Evolutionary conservation across 768 basidiomycete species (phyloP), one percentile per base, ranked within the genome.

Genomic region (Boletus fagicola): DNA sequence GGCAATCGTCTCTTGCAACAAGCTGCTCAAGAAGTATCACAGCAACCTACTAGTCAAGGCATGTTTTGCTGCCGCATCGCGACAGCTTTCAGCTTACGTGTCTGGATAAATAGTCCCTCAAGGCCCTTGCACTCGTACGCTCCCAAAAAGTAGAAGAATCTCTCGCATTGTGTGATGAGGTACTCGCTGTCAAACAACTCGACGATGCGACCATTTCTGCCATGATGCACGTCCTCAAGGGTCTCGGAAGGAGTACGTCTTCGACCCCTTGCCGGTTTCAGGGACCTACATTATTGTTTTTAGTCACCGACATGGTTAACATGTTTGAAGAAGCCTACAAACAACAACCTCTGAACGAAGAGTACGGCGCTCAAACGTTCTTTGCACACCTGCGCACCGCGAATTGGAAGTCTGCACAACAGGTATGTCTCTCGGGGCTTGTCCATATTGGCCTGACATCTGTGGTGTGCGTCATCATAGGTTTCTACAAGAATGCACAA

Each of bases 301-400:
- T 49, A 84, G 91, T 90, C 72, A 82, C 83, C 58, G 92, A 94
- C 72, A 85, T 88, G 77, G 82, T 92, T 43, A 78, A 78, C 10
- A 91, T 94, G 87, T 93, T 88, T 65, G 92, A 93, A 59, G 86
- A 90, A 49, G 92, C 92, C 2, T 92, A 82, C 76, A 92, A 88
- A 71, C 84, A 86, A 59, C 84, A 89, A 57, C 92, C 92, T 20
- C 65, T 72, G 5, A 92, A 91, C 65, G 92, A 94, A 68, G 92
- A 94, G 59, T 83, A 92, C 10, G 92, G 87, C 22, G 80, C 81
- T 24, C 91, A 94, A 68, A 86, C 88, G 0, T 94, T 94, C 76
- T 89, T 92, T 68, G 90, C 92, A 20, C 89, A 92, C 66, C 83
- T 88, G 35, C 83, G 90, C 58, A 83, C 87, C 33, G 81, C 80